Evolutionary conservation across 257 asterid species (phyloP).

Genomic region (Echites panduratus): DNA sequence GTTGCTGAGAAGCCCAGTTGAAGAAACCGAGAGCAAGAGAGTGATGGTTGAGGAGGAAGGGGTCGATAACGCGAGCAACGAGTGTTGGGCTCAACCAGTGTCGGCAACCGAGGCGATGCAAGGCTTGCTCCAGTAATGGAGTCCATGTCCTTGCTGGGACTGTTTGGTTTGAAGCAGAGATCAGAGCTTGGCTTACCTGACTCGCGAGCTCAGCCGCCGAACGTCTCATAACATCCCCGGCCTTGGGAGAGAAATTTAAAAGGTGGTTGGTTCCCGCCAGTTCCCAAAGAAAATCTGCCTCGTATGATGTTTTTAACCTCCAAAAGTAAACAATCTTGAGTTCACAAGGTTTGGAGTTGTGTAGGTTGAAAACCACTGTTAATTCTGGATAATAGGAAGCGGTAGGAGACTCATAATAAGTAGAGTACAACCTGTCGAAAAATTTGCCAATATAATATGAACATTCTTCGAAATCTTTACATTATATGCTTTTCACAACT

Average conservation of each 20-base stretch:
- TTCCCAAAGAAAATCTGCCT: not conserved
- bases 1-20: slow-evolving; percentile 96
- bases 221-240: slow-evolving; percentile 29
- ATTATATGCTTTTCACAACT: not conserved
- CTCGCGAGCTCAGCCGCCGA: slow-evolving; percentile 47
- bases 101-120: slow-evolving; percentile 67
- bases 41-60: slow-evolving; percentile 68
- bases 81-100: slow-evolving; percentile 53
- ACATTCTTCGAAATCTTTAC: not conserved
- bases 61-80: slow-evolving; percentile 79
- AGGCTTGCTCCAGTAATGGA: slow-evolving; percentile 65
- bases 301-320: too few relatives aligned
- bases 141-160: slow-evolving; percentile 49
- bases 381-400: too few relatives aligned
- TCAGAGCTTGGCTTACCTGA: slow-evolving; percentile 55
- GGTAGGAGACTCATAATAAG: too few relatives aligned
- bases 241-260: not conserved
- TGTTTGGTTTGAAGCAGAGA: slow-evolving; percentile 34
- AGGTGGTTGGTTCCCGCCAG: not conserved
- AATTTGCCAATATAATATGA: too few relatives aligned
- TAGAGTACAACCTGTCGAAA: too few relatives aligned
- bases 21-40: slow-evolving; percentile 85
- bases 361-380: too few relatives aligned
- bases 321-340: too few relatives aligned
- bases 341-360: too few relatives aligned